These are phyloP conservation scores for Pseudogymnoascus sp. DNA, from an alignment of 2,329 filamentous ascomycete species.

Conservation along the genomic window DNA sequence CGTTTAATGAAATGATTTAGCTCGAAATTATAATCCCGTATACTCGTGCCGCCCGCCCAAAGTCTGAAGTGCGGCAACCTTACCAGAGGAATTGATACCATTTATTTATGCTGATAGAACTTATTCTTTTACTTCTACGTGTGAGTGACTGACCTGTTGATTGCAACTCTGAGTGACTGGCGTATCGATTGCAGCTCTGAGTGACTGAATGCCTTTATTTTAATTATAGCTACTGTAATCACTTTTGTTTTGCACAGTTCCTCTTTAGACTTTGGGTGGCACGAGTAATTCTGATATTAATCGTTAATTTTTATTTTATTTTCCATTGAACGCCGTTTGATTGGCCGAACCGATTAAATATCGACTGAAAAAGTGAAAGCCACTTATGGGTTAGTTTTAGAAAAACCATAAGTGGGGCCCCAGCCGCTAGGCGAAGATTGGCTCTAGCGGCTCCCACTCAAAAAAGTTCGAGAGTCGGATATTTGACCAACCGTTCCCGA, in stretches of 20 bases:
- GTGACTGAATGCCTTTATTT: background rate
- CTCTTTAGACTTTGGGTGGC: background rate
- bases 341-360: background rate
- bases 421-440: background rate
- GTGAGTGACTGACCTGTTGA: background rate
- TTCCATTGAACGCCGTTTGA: background rate
- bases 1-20: background rate
- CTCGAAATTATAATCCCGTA: background rate
- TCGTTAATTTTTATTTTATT: background rate
- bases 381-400: background rate
- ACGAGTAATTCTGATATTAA: background rate
- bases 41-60: background rate
- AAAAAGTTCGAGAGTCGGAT: conserved; percentile 8
- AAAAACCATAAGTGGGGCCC: background rate
- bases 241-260: background rate
- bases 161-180: background rate
- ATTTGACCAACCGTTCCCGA: conserved; percentile 4
- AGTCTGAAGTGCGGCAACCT: background rate
- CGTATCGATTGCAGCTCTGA: background rate
- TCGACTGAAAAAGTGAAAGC: background rate
- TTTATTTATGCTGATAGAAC: background rate
- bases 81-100: background rate
- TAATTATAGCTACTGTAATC: background rate
- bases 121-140: too few relatives aligned
- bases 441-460: conserved; percentile 4